These are phyloP conservation scores for Paraglomus occultum DNA, from an alignment of 192 early-diverging fungal genomes.

Conservation along the genomic window DNA sequence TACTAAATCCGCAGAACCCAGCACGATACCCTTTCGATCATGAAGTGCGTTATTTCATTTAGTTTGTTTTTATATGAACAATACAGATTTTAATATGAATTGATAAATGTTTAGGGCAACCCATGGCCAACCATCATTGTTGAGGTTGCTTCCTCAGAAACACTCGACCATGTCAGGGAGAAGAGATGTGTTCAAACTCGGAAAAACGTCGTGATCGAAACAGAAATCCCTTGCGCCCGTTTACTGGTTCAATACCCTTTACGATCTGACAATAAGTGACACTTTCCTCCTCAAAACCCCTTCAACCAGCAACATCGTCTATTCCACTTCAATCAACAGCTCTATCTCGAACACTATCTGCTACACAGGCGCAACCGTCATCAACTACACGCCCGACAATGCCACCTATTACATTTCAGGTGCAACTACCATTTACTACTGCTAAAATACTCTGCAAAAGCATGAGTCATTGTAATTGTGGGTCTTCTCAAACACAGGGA, in stretches of 20 bases:
- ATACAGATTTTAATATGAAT: too few species aligned
- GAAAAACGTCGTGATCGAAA: neutral
- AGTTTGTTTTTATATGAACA: too few species aligned
- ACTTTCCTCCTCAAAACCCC: neutral
- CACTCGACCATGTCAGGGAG: slow-evolving; percentile 4
- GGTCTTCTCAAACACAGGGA: too few species aligned
- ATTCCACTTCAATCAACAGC: neutral
- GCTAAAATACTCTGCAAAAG: too few species aligned
- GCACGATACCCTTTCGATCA: too few species aligned
- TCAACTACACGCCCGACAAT: too few species aligned
- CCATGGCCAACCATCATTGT: neutral
- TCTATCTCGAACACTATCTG: neutral
- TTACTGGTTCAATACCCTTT: slow-evolving; percentile 3
- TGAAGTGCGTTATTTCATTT: too few species aligned
- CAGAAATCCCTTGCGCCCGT: neutral
- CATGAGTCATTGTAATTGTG: too few species aligned
- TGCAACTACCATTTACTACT: too few species aligned
- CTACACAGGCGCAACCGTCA: too few species aligned
- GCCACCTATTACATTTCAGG: too few species aligned
- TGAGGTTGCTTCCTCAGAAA: neutral
- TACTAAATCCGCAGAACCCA: too few species aligned
- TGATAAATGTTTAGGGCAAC: neutral
- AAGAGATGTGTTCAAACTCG: neutral
- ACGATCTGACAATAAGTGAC: neutral
- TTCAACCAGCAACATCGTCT: neutral